Evolutionary conservation across 139 green algal species (phyloP).

Genomic region (Deuterostichococcus epilithicus): DNA sequence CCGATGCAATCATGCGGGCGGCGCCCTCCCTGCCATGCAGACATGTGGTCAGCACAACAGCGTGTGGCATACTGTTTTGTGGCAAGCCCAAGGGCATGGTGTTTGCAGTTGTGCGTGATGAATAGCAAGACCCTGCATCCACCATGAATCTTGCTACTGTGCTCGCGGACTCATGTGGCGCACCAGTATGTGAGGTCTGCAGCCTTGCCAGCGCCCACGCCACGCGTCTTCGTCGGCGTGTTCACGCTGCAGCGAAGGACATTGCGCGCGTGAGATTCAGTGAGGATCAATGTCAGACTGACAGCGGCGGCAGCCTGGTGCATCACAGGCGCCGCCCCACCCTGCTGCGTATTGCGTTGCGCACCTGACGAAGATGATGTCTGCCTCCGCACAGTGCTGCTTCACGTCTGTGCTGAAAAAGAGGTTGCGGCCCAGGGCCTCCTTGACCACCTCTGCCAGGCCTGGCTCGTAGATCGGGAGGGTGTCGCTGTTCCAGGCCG

Average conservation of each 20-base stretch:
- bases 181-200: constrained; percentile 98
- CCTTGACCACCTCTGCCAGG: constrained; percentile 89
- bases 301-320: too few species aligned
- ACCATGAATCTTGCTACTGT: too few species aligned
- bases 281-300: too few species aligned
- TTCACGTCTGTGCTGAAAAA: constrained; percentile 96
- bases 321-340: too few species aligned
- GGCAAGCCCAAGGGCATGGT: too few species aligned
- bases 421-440: constrained; percentile 81
- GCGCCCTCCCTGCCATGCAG: constrained; percentile 66
- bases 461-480: constrained; percentile 99
- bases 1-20: constrained; percentile 86
- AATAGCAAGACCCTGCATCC: too few species aligned
- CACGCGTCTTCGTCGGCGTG: constrained; percentile 96
- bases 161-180: too few species aligned
- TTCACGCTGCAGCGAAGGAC: constrained; percentile 86
- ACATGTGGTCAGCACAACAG: neutral
- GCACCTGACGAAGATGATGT: constrained; percentile 95
- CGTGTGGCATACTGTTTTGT: too few species aligned
- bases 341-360: too few species aligned
- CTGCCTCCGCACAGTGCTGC: constrained; percentile 89
- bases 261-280: too few species aligned
- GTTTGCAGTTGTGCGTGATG: too few species aligned
- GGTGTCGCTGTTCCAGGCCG: constrained; percentile 55
- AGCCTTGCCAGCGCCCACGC: constrained; percentile 93